Base-by-base conservation (phyloP, 2,329 filamentous ascomycete genomes). In the Aspergillus sp. region DNA sequence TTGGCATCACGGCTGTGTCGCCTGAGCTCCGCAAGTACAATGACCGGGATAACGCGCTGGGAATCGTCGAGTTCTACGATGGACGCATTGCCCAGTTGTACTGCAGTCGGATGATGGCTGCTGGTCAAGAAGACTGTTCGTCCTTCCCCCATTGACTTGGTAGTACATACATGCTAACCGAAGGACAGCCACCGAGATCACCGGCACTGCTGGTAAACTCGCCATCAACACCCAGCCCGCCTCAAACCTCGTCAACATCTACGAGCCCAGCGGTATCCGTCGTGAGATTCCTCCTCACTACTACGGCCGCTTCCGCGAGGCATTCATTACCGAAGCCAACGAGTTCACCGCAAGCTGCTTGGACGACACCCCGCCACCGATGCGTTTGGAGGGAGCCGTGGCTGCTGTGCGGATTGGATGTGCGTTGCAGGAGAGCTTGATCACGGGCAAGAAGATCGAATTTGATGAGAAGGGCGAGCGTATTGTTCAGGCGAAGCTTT, bases 41-140 rank as follows among this genome's bases (percentile, higher is more conserved):
- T 15, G 80, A 83, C 50, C 72, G 76, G 1, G 80, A 83, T 57
- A 83, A 82, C 53, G 79, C 76, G 4, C 70, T 82, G 1, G 81
- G 79, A 9, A 69, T 84, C 12, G 74, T 84, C 17, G 81, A 85
- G 61, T 85, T 85, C 61, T 78, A 74, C 57, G 74, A 72, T 44
- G 80, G 77, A 25, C 76, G 78, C 58, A 79, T 85, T 42, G 81
- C 80, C 2, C 79, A 83, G 59, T 75, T 83, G 47, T 85, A 80
- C 65, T 74, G 71, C 44, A 77, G 71, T 3, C 71, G 81, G n/a
- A 85, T 84, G 77, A 84, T 84, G 76, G 77, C 81, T 0, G 75
- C 78, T 0, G 82, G 82, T 1, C 81, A 85, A 62, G 76, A 83
- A 53, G 82, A 85, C 59, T 77, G 74, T 41, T 19, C 12, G 38